A percentile compares a stretch with the other conserved stretches of the same genome.
Evolutionary conservation across 139 green algal species (phyloP).

Genomic region (Edaphochlamys debaryana): DNA sequence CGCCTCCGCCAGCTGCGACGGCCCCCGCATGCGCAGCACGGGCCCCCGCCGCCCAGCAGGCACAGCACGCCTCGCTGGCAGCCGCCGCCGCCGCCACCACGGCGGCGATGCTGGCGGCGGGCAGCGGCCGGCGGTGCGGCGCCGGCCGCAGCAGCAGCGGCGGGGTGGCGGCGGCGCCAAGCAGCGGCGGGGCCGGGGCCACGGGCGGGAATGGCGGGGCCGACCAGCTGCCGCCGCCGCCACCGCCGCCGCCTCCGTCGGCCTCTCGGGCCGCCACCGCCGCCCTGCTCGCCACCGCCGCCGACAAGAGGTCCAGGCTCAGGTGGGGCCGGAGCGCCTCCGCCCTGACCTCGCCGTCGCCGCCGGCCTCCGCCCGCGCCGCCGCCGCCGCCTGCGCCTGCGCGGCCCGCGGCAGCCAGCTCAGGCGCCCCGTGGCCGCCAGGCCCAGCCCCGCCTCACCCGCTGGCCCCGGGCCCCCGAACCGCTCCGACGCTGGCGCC

Average conservation of each 20-base stretch:
- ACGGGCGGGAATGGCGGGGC: too few species aligned
- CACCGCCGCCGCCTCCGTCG: not conserved
- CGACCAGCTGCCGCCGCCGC: not conserved
- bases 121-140: conserved; percentile 5
- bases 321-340: too few species aligned
- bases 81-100: not conserved
- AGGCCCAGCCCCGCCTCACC: too few species aligned
- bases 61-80: not conserved
- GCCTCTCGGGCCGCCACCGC: not conserved
- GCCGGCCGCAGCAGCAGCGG: not conserved
- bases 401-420: conserved; percentile 3
- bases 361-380: not conserved
- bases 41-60: not conserved
- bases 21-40: not conserved
- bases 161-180: too few species aligned
- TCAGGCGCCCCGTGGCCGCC: too few species aligned
- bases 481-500: not conserved
- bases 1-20: not conserved
- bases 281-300: not conserved
- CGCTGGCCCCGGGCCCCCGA: too few species aligned
- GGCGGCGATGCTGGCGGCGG: not conserved
- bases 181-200: not conserved
- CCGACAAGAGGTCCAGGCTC: not conserved
- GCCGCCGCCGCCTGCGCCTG: not conserved
- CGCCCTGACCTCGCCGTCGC: too few species aligned